Evolutionary conservation across 73 alveolate genomes (phyloP).

Genomic region (Tetrahymena borealis): DNA sequence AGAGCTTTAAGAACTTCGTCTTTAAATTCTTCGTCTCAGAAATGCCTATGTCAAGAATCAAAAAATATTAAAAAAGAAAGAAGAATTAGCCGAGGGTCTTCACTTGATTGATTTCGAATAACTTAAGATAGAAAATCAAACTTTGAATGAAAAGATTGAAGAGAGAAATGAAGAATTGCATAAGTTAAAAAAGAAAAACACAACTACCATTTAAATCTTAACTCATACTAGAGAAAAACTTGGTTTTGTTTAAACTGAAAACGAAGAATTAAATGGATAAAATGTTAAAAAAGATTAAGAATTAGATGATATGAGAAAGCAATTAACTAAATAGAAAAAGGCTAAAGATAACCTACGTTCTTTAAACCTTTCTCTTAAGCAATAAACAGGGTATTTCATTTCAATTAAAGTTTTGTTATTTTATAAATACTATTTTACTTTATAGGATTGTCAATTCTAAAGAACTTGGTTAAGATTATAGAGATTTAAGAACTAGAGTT

Average conservation of each 20-base stretch:
- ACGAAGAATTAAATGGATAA: conserved; percentile 51
- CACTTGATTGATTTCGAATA: conserved; percentile 95
- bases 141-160: conserved; percentile 94
- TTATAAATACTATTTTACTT: not conserved
- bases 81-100: conserved; percentile 93
- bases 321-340: conserved; percentile 67
- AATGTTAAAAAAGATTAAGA: conserved; percentile 53
- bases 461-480: conserved; percentile 48
- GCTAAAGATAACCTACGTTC: conserved; percentile 65
- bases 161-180: conserved; percentile 96
- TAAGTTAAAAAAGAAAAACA: conserved; percentile 84
- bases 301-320: conserved; percentile 70
- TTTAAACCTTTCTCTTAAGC: conserved; percentile 53
- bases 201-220: conserved; percentile 78
- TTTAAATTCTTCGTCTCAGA: conserved; percentile 73
- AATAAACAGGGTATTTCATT: conserved; percentile 62
- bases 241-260: conserved; percentile 72
- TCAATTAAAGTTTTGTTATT: not conserved
- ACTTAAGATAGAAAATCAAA: conserved; percentile 89
- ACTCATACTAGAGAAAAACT: conserved; percentile 92
- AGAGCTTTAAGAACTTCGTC: conserved; percentile 58
- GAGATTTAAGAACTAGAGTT: not conserved
- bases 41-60: conserved; percentile 78
- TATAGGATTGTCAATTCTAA: conserved; percentile 51
- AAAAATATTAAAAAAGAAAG: conserved; percentile 91